A percentile compares a stretch with the other conserved stretches of the same genome.
phyloP scores from a whole-genome alignment of 352 stramenopile genomes.

The Pythium monospermum region DNA sequence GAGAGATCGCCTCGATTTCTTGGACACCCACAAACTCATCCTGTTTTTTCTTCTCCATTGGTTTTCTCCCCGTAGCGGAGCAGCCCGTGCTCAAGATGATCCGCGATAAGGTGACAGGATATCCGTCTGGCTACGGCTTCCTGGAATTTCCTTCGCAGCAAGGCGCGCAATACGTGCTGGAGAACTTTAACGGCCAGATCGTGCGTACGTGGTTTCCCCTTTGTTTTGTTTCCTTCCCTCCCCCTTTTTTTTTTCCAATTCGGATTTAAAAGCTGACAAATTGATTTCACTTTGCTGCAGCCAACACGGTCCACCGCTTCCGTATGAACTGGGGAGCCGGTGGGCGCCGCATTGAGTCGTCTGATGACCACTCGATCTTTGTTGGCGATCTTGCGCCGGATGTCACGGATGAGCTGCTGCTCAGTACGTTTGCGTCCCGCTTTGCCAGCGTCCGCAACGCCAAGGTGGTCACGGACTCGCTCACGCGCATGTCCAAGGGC shows the following conservation, averaged over 20 bases:
- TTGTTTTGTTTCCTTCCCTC: too few relatives aligned
- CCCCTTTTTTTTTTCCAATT: too few relatives aligned
- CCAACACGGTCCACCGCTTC: conserved; percentile 86
- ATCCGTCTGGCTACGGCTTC: conserved; percentile 88
- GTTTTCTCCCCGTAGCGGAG: conserved; percentile 32
- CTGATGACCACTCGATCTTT: conserved; percentile 88
- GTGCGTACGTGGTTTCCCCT: conserved; percentile 53
- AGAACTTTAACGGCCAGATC: conserved; percentile 82
- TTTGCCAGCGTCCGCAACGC: conserved; percentile 82
- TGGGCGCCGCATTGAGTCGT: conserved; percentile 77
- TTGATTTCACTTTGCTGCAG: conserved; percentile 22
- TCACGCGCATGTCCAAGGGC: conserved; percentile 88
- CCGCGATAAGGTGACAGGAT: conserved; percentile 86
- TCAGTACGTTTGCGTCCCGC: conserved; percentile 72
- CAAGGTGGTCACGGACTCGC: conserved; percentile 88
- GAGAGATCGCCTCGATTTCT: too few relatives aligned
- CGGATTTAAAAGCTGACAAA: too few relatives aligned
- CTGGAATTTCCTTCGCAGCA: conserved; percentile 84
- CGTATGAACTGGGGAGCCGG: conserved; percentile 91
- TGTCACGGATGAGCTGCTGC: conserved; percentile 85
- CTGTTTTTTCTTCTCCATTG: neutral
- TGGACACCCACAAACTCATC: neutral
- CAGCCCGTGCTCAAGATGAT: conserved; percentile 89
- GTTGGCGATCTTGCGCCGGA: conserved; percentile 89
- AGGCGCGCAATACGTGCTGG: conserved; percentile 80